phyloP scores from a whole-genome alignment of 2,329 filamentous ascomycete genomes.

The Phialophora expanda region DNA sequence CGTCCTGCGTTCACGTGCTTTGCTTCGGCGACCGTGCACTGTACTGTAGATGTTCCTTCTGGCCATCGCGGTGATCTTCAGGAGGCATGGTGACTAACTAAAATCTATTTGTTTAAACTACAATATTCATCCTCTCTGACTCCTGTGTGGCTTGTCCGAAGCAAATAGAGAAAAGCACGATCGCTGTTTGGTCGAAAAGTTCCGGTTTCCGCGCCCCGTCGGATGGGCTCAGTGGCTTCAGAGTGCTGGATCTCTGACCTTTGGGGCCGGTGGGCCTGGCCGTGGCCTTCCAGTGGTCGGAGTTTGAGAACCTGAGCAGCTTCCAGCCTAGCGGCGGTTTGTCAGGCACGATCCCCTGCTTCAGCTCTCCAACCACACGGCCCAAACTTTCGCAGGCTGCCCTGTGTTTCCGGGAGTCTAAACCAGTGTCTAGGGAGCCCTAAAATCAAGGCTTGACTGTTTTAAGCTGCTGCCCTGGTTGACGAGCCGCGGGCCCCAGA shows the following conservation, averaged over 20 bases:
- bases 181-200: slow-evolving; percentile 9
- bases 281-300: slow-evolving; percentile 8
- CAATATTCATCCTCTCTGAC: not conserved
- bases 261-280: slow-evolving; percentile 2
- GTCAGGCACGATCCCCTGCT: slow-evolving; percentile 8
- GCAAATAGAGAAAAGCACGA: slow-evolving; percentile 5
- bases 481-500: slow-evolving; percentile 13
- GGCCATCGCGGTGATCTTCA: slow-evolving; percentile 5
- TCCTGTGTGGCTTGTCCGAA: slow-evolving; percentile 3
- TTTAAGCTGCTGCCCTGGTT: slow-evolving; percentile 18
- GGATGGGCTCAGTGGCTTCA: slow-evolving; percentile 3
- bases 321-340: slow-evolving; percentile 7
- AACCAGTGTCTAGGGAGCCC: slow-evolving; percentile 1
- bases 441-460: slow-evolving; percentile 13
- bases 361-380: not conserved
- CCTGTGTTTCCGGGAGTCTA: slow-evolving; percentile 13
- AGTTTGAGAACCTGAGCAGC: slow-evolving; percentile 9
- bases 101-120: not conserved
- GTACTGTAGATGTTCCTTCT: not conserved
- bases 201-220: slow-evolving; percentile 21
- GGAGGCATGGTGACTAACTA: slow-evolving; percentile 1
- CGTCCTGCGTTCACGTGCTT: slow-evolving; percentile 6
- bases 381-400: slow-evolving; percentile 10
- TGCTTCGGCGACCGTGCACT: not conserved
- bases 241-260: slow-evolving; percentile 1